Base-by-base conservation (phyloP, 2,329 filamentous ascomycete species). In the Drechslerella coelobrocha region DNA sequence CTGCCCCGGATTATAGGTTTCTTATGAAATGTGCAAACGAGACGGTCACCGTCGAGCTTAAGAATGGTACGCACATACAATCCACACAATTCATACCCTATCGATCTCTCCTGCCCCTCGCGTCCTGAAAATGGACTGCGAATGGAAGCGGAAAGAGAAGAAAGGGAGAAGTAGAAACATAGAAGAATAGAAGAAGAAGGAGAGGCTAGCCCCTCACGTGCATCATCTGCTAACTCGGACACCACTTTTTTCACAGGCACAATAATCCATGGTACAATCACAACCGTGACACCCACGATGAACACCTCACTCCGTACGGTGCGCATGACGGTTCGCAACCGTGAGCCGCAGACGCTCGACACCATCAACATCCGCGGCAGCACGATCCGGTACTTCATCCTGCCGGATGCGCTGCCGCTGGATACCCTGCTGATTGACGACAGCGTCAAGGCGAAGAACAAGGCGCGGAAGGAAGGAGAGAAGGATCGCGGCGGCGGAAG, bases 21-120 rank as follows among this genome's bases (percentile, higher is more conserved):
- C 84, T 99, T 76, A 97, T 97, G 93, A 99, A 99, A 84, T 97
- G 93, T 81, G 88, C 90, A 81, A 97, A 97, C 81, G 94, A 99
- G 83, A 96, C 94, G 77, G 94, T 97, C 77, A 97, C 93, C 47
- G 90, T 99, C 80, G 94, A 99, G 81, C 84, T 99, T 76, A 99
- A 99, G 81, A 97, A 97, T 86, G 94, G 92, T 94, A 83, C 48
- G 14, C 43, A 52, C 47, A 9, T 8, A 29, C 45, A 27, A 45
- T 66, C 26, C 37, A 41, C 48, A n/a, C 27, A 45, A 26, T 24
- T n/a, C 29, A 34, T 6, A 41, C 43, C 23, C 45, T 51, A 45
- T 24, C 21, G 7, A 9, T 8, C n/a, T 24, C 5, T 21, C n/a
- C 71, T 65, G 41, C 63, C 43, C n/a, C 48, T 56, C 21, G 34